Base-by-base conservation (phyloP, 2,329 filamentous ascomycete species). In the Aspergillus viridinutans region DNA sequence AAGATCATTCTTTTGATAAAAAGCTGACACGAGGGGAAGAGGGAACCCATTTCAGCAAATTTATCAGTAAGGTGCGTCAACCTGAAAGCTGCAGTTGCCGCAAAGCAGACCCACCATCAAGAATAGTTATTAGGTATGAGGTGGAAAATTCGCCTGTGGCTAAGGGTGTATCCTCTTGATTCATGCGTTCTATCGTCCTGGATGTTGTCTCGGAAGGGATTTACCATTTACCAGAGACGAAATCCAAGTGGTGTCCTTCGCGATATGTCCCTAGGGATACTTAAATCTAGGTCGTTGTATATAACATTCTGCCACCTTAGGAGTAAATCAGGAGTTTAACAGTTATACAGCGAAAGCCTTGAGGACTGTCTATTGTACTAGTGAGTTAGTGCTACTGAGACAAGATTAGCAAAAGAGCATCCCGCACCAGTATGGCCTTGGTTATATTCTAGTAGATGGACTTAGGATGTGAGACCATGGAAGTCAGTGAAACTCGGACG, bases 401-500 rank as follows among this genome's bases (percentile, higher is more conserved):
- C 32, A 7, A 17, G 14, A 3, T 3, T 38, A 38, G 14, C 14
- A 38, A 38, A 38, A 38, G 6, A 38, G 14, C 32, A 17, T 38
- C 32, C 14, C 14, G 14, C 5, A 38, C 14, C 32, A 7, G 14
- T 17, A 17, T 3, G 14, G 28, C 10, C 3, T 29, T 29, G 12
- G 10, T 28, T 8, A 7, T 29, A 29, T 29, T 29, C 28, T n/a
- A 26, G 5, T n/a, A 49, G 21, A 49, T 20, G 21, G 17, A 26
- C 14, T 17, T 52, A 38, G 49, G 53, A 50, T 47, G 54, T 58
- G 54, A 57, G 58, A 52, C 55, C 14, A 17, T 7, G 14, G 32
- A 38, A 50, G 58, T 62, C 61, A 64, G 58, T 63, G 54, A 54
- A 58, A 50, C 54, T 50, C 50, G 21, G 7, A 50, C 9, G 23